Conservation (phyloP, 148 eudicot genomes). For the Diospyros kaki region DNA sequence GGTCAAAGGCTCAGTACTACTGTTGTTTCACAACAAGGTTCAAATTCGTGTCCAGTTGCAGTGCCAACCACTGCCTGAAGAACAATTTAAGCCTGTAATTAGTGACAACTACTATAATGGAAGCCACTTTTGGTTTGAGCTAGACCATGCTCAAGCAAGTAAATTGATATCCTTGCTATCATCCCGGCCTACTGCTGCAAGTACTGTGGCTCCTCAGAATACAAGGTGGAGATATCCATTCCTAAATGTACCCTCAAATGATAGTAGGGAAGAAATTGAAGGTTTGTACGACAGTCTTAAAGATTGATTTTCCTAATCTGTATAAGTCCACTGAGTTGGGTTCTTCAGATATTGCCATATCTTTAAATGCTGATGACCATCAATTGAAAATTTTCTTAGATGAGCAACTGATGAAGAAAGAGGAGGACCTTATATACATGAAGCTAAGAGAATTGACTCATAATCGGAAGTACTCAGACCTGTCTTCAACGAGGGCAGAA, state of each 20-base stretch:
- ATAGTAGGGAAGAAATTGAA: constrained; percentile 18
- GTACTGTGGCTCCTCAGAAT: constrained; percentile 18
- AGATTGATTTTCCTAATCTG: constrained; percentile 10
- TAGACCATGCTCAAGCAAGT: constrained; percentile 67
- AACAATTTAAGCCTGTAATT: constrained; percentile 61
- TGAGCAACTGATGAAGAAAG: constrained; percentile 24
- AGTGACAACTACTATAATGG: constrained; percentile 47
- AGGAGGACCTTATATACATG: constrained; percentile 37
- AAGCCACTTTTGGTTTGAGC: constrained; percentile 62
- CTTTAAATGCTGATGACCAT: constrained; percentile 22
- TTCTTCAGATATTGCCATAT: constrained; percentile 22
- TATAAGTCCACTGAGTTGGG: constrained; percentile 11
- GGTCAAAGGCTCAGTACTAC: not conserved
- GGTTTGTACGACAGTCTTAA: not conserved
- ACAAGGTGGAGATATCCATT: constrained; percentile 17
- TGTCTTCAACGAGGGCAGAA: constrained; percentile 8
- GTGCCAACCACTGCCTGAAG: constrained; percentile 52
- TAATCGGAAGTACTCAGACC: constrained; percentile 25
- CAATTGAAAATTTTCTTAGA: constrained; percentile 12
- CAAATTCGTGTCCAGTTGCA: constrained; percentile 41
- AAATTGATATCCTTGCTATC: constrained; percentile 46
- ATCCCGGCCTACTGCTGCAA: constrained; percentile 32
- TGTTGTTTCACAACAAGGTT: constrained; percentile 36
- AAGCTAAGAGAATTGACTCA: constrained; percentile 47
- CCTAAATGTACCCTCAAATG: constrained; percentile 9